Conservation (phyloP, 176 grass and related monocot genomes). For the Typha latifolia region DNA sequence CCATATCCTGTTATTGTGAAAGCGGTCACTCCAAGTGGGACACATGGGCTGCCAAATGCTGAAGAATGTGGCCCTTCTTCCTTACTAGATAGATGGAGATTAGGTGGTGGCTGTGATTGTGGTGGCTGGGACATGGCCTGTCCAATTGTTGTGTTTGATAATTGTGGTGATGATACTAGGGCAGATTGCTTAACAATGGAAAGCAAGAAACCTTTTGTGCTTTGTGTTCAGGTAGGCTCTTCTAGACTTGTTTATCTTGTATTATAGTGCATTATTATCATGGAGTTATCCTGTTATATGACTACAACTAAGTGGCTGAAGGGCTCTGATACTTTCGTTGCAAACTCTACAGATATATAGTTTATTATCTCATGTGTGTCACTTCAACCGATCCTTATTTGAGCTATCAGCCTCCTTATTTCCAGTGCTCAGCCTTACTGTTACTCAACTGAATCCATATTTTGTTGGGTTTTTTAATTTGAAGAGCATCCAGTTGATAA, state of each 20-base stretch:
- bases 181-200: constrained; percentile 35
- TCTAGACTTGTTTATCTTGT: background rate
- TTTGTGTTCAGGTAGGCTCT: constrained; percentile 64
- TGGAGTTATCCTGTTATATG: too few species aligned
- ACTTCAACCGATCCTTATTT: background rate
- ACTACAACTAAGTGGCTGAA: too few species aligned
- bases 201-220: constrained; percentile 44
- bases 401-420: too few species aligned
- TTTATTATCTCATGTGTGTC: background rate
- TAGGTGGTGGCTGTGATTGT: constrained; percentile 79
- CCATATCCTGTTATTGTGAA: constrained; percentile 31
- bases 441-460: too few species aligned
- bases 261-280: too few species aligned
- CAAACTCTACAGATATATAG: background rate
- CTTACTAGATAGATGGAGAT: constrained; percentile 77
- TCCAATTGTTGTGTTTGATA: constrained; percentile 73
- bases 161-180: constrained; percentile 44
- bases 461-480: too few species aligned
- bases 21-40: constrained; percentile 55
- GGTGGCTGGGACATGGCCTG: constrained; percentile 98
- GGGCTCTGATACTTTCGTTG: background rate
- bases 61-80: constrained; percentile 59
- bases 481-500: background rate
- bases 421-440: too few species aligned
- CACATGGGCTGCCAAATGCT: constrained; percentile 60